Conservation (phyloP, 352 stramenopile genomes). For the Stramenopiles sp. region DNA sequence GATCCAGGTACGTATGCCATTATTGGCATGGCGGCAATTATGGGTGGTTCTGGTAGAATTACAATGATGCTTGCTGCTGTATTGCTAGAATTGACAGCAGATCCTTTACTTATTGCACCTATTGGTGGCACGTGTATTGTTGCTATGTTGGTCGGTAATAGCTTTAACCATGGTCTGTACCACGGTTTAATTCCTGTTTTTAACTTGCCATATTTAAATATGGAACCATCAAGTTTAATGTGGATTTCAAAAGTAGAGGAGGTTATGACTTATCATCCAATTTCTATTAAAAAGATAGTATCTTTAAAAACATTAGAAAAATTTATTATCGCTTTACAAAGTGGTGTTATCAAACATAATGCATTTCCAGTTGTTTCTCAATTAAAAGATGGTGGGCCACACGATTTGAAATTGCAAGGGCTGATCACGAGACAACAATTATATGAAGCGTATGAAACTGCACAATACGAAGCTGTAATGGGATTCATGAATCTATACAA, state of each 20-base stretch:
- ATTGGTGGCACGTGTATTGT: background rate
- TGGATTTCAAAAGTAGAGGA: background rate
- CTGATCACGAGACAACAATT: background rate
- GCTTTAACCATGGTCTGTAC: background rate
- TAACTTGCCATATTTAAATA: background rate
- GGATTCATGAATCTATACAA: background rate
- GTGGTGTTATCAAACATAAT: background rate
- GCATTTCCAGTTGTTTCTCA: background rate
- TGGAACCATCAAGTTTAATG: background rate
- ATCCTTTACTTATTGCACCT: background rate
- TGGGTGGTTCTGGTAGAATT: background rate
- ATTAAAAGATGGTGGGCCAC: too few relatives aligned
- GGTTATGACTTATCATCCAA: background rate
- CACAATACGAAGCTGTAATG: background rate
- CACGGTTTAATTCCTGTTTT: background rate
- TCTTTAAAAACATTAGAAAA: background rate
- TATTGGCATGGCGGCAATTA: background rate
- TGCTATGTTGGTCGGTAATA: background rate
- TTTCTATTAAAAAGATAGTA: background rate
- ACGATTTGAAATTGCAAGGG: background rate
- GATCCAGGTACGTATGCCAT: background rate
- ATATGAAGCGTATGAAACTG: background rate
- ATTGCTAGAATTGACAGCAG: background rate
- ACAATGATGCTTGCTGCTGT: background rate
- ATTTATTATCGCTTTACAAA: background rate